These are phyloP conservation scores for Epichloe brachyelytri DNA, from an alignment of 2,329 filamentous ascomycete species.

Conservation along the genomic window DNA sequence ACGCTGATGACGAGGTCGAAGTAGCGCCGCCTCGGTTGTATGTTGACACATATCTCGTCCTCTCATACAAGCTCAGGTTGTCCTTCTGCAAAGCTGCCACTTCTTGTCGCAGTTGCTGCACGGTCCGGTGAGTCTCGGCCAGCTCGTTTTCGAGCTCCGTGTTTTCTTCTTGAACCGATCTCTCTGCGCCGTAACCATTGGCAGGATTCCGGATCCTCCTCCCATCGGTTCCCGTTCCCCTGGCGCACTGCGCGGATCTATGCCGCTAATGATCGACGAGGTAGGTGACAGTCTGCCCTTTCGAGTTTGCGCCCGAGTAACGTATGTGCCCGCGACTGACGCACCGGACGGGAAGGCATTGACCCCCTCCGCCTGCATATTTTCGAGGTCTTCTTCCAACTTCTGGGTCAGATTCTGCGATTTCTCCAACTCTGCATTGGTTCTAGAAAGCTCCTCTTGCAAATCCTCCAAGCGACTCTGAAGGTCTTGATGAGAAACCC, in stretches of 20 bases:
- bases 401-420: slow-evolving; percentile 75
- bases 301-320: slow-evolving; percentile 47
- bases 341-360: slow-evolving; percentile 81
- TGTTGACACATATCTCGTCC: slow-evolving; percentile 89
- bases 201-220: slow-evolving; percentile 75
- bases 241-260: slow-evolving; percentile 51
- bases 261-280: slow-evolving; percentile 96
- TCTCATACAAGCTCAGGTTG: slow-evolving; percentile 92
- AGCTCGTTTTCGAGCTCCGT: slow-evolving; percentile 81
- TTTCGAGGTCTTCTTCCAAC: slow-evolving; percentile 82
- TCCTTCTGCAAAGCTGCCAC: slow-evolving; percentile 88
- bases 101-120: slow-evolving; percentile 81
- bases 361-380: slow-evolving; percentile 70
- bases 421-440: slow-evolving; percentile 76
- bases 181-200: slow-evolving; percentile 95
- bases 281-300: slow-evolving; percentile 74
- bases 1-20: slow-evolving; percentile 51
- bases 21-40: slow-evolving; percentile 64
- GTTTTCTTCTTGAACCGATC: slow-evolving; percentile 98
- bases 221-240: slow-evolving; percentile 50
- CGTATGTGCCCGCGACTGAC: slow-evolving; percentile 86
- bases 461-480: slow-evolving; percentile 67
- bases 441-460: slow-evolving; percentile 70
- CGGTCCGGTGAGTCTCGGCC: slow-evolving; percentile 66
- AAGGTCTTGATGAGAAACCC: slow-evolving; percentile 88